Conservation (phyloP, 768 basidiomycete genomes). For the Hypsizygus marmoreus region DNA sequence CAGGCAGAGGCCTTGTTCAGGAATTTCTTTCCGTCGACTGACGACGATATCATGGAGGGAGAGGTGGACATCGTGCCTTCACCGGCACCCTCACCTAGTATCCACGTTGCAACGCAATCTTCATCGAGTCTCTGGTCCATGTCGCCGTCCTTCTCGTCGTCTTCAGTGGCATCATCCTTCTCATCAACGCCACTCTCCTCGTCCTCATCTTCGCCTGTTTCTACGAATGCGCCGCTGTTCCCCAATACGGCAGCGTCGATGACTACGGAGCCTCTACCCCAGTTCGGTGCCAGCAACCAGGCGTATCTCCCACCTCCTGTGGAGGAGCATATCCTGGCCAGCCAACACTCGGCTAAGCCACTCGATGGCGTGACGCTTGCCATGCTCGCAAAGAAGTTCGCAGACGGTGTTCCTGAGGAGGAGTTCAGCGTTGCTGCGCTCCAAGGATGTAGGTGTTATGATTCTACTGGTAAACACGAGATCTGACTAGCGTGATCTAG, state of each 20-base stretch:
- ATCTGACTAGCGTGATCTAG: constrained; percentile 35
- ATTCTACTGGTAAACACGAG: constrained; percentile 8
- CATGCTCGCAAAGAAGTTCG: constrained; percentile 74
- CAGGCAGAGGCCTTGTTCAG: constrained; percentile 87
- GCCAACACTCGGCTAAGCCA: constrained; percentile 64
- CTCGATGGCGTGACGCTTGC: constrained; percentile 66
- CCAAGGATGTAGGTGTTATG: constrained; percentile 76
- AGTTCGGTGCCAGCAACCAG: constrained; percentile 59
- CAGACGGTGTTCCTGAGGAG: constrained; percentile 79
- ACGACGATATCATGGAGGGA: constrained; percentile 38
- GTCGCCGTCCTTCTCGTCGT: constrained; percentile 32
- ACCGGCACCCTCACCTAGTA: constrained; percentile 2
- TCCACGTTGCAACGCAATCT: constrained; percentile 8
- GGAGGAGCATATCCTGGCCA: constrained; percentile 57
- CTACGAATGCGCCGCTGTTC: constrained; percentile 23
- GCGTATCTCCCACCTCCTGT: constrained; percentile 67
- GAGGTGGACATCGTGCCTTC: constrained; percentile 32
- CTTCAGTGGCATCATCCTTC: constrained; percentile 9
- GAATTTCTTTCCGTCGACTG: constrained; percentile 86
- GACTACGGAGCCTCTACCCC: constrained; percentile 26
- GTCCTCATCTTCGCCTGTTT: constrained; percentile 37
- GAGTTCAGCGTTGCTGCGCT: constrained; percentile 89
- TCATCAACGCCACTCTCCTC: constrained; percentile 44
- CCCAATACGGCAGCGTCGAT: constrained; percentile 17
- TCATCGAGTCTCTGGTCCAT: constrained; percentile 25